Evolutionary conservation across 2,329 filamentous ascomycete genomes (phyloP).

Genomic region (Colletotrichum neosansevieriae): DNA sequence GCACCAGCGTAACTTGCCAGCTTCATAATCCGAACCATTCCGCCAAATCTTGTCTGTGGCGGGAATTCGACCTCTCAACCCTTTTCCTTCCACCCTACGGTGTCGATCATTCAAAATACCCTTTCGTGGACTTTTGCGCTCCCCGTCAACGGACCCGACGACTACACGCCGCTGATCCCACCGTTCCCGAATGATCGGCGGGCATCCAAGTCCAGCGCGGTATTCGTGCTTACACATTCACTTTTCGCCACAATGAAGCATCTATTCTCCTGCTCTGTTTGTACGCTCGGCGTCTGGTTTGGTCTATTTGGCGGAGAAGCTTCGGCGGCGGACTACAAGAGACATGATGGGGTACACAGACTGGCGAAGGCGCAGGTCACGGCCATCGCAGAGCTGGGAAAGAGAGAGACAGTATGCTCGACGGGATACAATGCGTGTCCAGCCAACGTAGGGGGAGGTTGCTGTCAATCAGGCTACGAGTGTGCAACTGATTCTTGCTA

Average conservation of each 20-base stretch:
- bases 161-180: slow-evolving; percentile 13
- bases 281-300: slow-evolving; percentile 16
- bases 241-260: slow-evolving; percentile 15
- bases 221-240: slow-evolving; percentile 4
- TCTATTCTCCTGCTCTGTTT: slow-evolving; percentile 18
- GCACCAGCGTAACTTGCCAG: slow-evolving; percentile 30
- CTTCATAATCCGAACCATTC: slow-evolving; percentile 22
- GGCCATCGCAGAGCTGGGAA: slow-evolving; percentile 25
- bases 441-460: slow-evolving; percentile 56
- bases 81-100: background rate
- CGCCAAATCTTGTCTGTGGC: background rate
- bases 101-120: background rate
- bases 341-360: slow-evolving; percentile 48
- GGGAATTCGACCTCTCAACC: background rate
- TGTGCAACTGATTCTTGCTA: slow-evolving; percentile 62
- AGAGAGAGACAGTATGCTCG: slow-evolving; percentile 44
- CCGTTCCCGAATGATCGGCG: slow-evolving; percentile 22
- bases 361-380: slow-evolving; percentile 45
- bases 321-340: slow-evolving; percentile 46
- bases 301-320: background rate
- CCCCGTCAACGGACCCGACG: background rate
- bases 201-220: background rate
- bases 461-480: slow-evolving; percentile 61
- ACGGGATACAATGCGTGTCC: slow-evolving; percentile 51
- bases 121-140: background rate